phyloP scores from a whole-genome alignment of 345 rosid species.

The Camelina neglecta region DNA sequence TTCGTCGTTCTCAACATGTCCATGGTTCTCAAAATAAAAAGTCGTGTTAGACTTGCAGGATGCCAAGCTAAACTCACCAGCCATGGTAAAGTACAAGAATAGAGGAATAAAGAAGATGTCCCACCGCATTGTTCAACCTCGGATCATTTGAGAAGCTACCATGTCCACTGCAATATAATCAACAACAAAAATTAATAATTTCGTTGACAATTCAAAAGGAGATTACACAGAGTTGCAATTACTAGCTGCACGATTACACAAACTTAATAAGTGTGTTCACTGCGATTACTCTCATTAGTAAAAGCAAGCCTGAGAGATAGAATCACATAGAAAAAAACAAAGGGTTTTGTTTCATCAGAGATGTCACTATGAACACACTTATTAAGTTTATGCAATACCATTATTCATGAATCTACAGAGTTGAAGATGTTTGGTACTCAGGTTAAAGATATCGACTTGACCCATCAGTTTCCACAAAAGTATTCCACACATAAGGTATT shows the following conservation, averaged over 20 bases:
- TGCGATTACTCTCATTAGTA: slow-evolving; percentile 81
- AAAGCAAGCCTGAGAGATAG: slow-evolving; percentile 63
- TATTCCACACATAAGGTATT: slow-evolving; percentile 72
- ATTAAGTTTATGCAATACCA: slow-evolving; percentile 43
- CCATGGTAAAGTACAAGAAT: slow-evolving; percentile 95
- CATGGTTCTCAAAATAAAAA: no score
- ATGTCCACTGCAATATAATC: slow-evolving; percentile 68
- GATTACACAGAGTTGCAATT: background rate
- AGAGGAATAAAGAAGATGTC: slow-evolving; percentile 88
- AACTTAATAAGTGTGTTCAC: slow-evolving; percentile 30
- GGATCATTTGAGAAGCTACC: slow-evolving; percentile 88
- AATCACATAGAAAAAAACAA: background rate
- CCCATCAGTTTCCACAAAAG: slow-evolving; percentile 77
- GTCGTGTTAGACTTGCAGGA: slow-evolving; percentile 61
- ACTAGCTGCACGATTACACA: no score
- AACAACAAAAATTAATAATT: background rate
- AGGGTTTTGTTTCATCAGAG: background rate
- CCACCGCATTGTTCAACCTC: slow-evolving; percentile 71
- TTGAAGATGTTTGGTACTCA: slow-evolving; percentile 66
- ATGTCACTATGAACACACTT: background rate
- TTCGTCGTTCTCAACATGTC: no score
- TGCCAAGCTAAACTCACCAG: slow-evolving; percentile 83
- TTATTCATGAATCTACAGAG: slow-evolving; percentile 78
- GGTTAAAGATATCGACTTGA: slow-evolving; percentile 71
- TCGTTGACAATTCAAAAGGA: slow-evolving; percentile 15